phyloP scores from a whole-genome alignment of 768 basidiomycete species.

The Fomitopsis pulvina region DNA sequence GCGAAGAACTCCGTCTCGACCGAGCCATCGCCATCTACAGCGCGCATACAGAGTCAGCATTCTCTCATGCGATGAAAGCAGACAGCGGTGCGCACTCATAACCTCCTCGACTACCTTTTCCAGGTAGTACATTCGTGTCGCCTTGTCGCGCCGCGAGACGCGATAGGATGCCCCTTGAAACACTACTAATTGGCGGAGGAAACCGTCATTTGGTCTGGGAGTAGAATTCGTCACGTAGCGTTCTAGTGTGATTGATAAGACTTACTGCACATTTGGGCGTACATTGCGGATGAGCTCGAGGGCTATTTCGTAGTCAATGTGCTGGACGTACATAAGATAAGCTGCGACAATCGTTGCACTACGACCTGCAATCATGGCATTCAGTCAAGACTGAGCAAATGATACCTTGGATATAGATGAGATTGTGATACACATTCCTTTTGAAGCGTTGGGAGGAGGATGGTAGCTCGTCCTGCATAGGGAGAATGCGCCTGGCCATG shows the following conservation, averaged over 20 bases:
- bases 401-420: not conserved
- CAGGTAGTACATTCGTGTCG: conserved; percentile 78
- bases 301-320: conserved; percentile 52
- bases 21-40: conserved; percentile 73
- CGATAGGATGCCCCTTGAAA: conserved; percentile 70
- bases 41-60: too few species aligned
- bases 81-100: conserved; percentile 52
- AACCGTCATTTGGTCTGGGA: conserved; percentile 78
- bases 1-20: conserved; percentile 73
- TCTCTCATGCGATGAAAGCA: not conserved
- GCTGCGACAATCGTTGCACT: conserved; percentile 84
- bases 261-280: conserved; percentile 69
- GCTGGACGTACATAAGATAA: conserved; percentile 75
- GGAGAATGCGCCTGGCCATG: too few species aligned
- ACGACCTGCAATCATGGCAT: conserved; percentile 43
- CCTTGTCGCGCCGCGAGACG: conserved; percentile 60
- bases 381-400: not conserved
- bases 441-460: too few species aligned
- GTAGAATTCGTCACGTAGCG: not conserved
- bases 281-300: conserved; percentile 59
- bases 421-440: too few species aligned
- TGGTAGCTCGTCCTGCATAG: too few species aligned
- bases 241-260: conserved; percentile 4
- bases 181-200: conserved; percentile 72
- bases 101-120: conserved; percentile 68